Evolutionary conservation across 495 filamentous ascomycete genomes (phyloP).

Genomic region (Aspergillus diversus): DNA sequence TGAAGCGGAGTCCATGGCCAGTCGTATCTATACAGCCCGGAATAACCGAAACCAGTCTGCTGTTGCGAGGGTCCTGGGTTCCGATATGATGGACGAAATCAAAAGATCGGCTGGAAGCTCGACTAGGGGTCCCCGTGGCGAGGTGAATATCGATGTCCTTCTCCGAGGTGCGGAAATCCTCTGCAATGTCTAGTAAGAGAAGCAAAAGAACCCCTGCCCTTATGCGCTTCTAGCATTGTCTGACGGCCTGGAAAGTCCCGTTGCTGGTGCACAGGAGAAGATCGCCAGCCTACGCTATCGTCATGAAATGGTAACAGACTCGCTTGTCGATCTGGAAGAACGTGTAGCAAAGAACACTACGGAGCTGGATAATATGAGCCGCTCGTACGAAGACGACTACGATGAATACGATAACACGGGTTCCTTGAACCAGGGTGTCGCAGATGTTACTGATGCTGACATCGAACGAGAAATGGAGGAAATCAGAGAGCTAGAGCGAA

Average conservation of each 20-base stretch:
- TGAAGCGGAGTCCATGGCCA: conserved; percentile 50
- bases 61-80: conserved; percentile 85
- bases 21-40: conserved; percentile 54
- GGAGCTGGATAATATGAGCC: conserved; percentile 75
- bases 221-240: not conserved
- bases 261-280: conserved; percentile 79
- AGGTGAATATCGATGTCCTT: conserved; percentile 86
- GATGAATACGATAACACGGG: conserved; percentile 37
- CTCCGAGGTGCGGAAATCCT: conserved; percentile 90
- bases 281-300: conserved; percentile 73
- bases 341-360: conserved; percentile 77
- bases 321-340: conserved; percentile 76
- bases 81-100: conserved; percentile 85
- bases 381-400: conserved; percentile 44
- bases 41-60: conserved; percentile 76
- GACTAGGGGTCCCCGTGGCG: conserved; percentile 52
- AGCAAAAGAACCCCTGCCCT: no score
- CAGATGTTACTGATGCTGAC: conserved; percentile 72
- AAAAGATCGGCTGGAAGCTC: conserved; percentile 55
- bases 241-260: conserved; percentile 53
- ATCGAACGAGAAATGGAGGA: conserved; percentile 76
- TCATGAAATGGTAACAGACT: conserved; percentile 71
- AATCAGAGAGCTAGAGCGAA: conserved; percentile 74
- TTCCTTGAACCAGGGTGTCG: conserved; percentile 48
- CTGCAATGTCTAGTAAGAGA: conserved; percentile 76